Percentiles rank a stretch among this genome's conserved stretches.
Conservation (phyloP, 108 stramenopile genomes). For the Stephanodiscus triporus region DNA sequence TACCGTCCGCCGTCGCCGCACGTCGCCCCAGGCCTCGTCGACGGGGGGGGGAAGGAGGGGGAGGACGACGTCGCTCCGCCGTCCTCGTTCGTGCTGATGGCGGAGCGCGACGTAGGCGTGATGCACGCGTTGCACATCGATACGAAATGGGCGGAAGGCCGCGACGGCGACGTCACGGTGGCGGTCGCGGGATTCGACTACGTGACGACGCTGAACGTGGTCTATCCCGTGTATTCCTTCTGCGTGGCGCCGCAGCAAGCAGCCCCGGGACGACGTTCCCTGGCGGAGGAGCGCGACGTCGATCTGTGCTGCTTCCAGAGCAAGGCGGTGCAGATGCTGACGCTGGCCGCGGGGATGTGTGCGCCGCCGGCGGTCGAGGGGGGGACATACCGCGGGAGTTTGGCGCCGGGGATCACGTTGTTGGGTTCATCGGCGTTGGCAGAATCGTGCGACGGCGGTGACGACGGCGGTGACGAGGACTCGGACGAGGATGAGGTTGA, state of each 20-base stretch:
- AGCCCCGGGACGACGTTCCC: conserved; percentile 21
- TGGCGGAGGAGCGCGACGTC: conserved; percentile 41
- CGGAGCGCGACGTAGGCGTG: conserved; percentile 53
- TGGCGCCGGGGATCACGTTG: conserved; percentile 31
- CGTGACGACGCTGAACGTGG: conserved; percentile 68
- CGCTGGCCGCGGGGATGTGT: conserved; percentile 66
- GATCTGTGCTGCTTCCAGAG: conserved; percentile 68
- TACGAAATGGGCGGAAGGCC: conserved; percentile 49
- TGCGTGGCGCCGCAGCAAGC: conserved; percentile 41
- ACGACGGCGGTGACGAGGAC: conserved; percentile 13
- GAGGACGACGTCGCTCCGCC: conserved; percentile 44
- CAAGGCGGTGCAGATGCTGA: conserved; percentile 69
- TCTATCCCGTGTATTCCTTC: conserved; percentile 72
- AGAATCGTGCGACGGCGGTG: conserved; percentile 2
- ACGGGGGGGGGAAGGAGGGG: background rate
- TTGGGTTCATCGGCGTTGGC: conserved; percentile 5
- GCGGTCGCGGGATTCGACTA: conserved; percentile 66
- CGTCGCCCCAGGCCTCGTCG: conserved; percentile 34
- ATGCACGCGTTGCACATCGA: conserved; percentile 66
- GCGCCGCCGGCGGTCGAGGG: conserved; percentile 33
- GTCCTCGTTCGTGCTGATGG: conserved; percentile 68
- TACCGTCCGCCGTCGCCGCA: conserved; percentile 18
- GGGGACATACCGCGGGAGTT: conserved; percentile 26
- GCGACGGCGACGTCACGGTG: conserved; percentile 21
- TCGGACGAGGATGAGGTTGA: conserved; percentile 30